Percentiles rank a stretch among this genome's conserved stretches.
phyloP scores from a whole-genome alignment of 768 basidiomycete species.

The Clathrus columnatus region DNA sequence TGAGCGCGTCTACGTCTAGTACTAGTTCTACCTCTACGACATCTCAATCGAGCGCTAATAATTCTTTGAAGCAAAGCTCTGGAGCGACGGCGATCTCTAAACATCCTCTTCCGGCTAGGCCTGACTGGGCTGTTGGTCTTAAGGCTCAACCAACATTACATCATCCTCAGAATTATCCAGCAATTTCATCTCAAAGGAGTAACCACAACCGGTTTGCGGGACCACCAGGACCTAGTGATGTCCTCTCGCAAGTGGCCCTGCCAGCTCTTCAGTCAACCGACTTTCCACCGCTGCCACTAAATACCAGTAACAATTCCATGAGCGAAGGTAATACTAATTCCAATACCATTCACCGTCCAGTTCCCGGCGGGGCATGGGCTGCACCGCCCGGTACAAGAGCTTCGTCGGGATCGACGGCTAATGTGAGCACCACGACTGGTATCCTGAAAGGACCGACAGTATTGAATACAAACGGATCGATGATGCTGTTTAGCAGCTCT shows the following conservation, averaged over 20 bases:
- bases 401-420: slow-evolving; percentile 32
- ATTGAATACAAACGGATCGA: slow-evolving; percentile 4
- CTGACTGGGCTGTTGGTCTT: slow-evolving; percentile 84
- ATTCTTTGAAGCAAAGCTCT: slow-evolving; percentile 69
- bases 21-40: slow-evolving; percentile 18
- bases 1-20: background rate
- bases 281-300: slow-evolving; percentile 51
- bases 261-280: slow-evolving; percentile 48
- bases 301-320: background rate
- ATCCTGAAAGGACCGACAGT: background rate
- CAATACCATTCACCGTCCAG: slow-evolving; percentile 45
- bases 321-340: slow-evolving; percentile 21
- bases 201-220: slow-evolving; percentile 35
- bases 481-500: slow-evolving; percentile 9
- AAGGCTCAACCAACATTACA: slow-evolving; percentile 63
- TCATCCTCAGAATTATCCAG: slow-evolving; percentile 32
- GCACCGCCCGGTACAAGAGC: slow-evolving; percentile 45
- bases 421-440: background rate
- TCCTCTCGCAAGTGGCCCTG: slow-evolving; percentile 26
- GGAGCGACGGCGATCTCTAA: slow-evolving; percentile 70
- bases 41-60: slow-evolving; percentile 69
- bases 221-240: slow-evolving; percentile 29
- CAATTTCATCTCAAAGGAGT: slow-evolving; percentile 34
- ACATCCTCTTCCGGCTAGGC: slow-evolving; percentile 70
- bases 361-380: slow-evolving; percentile 62